phyloP scores from a whole-genome alignment of 495 filamentous ascomycete genomes.

The Trichoderma parareesei region DNA sequence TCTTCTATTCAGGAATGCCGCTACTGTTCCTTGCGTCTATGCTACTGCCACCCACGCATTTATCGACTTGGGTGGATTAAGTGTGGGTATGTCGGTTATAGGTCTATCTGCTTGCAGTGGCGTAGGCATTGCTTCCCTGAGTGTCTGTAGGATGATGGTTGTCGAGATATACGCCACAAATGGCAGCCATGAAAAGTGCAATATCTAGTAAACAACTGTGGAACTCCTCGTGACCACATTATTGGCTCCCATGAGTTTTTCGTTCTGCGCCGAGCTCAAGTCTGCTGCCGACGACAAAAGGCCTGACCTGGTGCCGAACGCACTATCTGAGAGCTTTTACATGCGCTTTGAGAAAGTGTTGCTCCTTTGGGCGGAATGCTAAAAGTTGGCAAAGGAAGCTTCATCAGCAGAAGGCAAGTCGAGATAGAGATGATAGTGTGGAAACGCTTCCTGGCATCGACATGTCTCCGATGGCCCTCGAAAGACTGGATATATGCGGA shows the following conservation, averaged over 20 bases:
- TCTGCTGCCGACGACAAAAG: constrained; percentile 39
- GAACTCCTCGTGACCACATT: constrained; percentile 43
- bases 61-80: constrained; percentile 27
- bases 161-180: constrained; percentile 50
- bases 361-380: constrained; percentile 48
- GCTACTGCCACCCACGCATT: constrained; percentile 46
- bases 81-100: constrained; percentile 45
- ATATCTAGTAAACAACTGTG: constrained; percentile 36
- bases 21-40: constrained; percentile 45
- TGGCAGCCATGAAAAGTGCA: constrained; percentile 33
- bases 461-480: background rate
- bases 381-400: constrained; percentile 44
- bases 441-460: constrained; percentile 24
- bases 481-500: background rate
- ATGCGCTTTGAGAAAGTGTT: constrained; percentile 44
- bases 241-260: constrained; percentile 34
- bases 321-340: constrained; percentile 44
- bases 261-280: constrained; percentile 37
- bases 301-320: constrained; percentile 53
- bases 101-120: constrained; percentile 50
- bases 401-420: constrained; percentile 22
- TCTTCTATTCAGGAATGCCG: constrained; percentile 41
- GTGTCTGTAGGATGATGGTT: constrained; percentile 40
- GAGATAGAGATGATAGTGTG: constrained; percentile 24
- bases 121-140: constrained; percentile 51